A percentile compares a stretch with the other conserved stretches of the same genome.
Conservation (phyloP, 177 flowering plant genomes). For the Vitis hybrid region DNA sequence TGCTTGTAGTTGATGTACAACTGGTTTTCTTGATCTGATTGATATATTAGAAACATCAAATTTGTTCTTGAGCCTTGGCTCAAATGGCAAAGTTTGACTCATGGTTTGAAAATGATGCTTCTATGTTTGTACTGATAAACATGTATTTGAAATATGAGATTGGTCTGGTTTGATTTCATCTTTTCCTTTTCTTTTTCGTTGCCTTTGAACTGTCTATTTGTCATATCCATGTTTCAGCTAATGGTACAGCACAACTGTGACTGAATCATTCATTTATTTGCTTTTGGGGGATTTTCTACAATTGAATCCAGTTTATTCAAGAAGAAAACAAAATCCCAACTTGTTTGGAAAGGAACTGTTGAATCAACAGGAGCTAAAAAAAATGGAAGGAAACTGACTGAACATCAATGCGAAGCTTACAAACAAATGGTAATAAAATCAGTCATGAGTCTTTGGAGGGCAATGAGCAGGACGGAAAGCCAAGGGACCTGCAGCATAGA, state of each 20-base stretch:
- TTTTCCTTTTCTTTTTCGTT: no score
- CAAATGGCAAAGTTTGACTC: neutral
- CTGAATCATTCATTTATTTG: neutral
- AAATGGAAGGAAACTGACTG: neutral
- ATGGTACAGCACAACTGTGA: neutral
- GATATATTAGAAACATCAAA: neutral
- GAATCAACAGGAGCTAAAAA: neutral
- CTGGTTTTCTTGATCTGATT: neutral
- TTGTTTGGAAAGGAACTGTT: neutral
- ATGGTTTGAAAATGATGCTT: neutral
- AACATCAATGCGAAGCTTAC: neutral
- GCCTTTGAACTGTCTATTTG: neutral
- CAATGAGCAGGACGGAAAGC: constrained; percentile 75
- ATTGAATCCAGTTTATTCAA: neutral
- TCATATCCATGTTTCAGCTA: neutral
- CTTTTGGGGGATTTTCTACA: neutral
- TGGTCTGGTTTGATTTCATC: no score
- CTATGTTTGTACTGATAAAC: no score
- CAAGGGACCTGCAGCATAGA: constrained; percentile 76
- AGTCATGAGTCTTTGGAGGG: constrained; percentile 27
- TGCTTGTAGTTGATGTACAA: neutral
- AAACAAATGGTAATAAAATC: neutral
- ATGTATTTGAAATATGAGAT: constrained; percentile 1
- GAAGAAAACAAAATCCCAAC: neutral
- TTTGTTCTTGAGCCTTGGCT: neutral